Base-by-base conservation (phyloP, 2,329 filamentous ascomycete species). In the Didymella exigua region DNA sequence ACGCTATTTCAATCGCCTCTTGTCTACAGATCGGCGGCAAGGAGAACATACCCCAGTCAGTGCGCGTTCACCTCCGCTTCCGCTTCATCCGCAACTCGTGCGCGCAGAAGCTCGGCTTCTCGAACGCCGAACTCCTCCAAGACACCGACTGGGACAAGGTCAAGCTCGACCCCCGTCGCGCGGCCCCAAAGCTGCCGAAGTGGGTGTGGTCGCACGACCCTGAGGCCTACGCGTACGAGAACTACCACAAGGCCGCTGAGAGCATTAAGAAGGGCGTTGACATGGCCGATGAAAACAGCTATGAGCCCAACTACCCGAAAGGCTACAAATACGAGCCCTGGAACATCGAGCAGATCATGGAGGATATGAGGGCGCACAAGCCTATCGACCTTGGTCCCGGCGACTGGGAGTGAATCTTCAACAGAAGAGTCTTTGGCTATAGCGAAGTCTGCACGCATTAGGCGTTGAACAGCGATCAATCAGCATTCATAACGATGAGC, bases 81-180 rank as follows among this genome's bases (percentile, higher is more conserved):
- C 75, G 76, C 26, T 82, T 79, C 68, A 75, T 77, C 55, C 77
- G 79, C 45, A 79, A 78, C 43, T 73, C 76, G 5, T 82, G 79
- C 68, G 77, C 78, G 2, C 80, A 81, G 52, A 80, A 81, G 52
- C 74, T 80, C 30, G 76, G 77, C 36, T 79, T 79, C 69, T 74
- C 75, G 58, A 79, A 81, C 63, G 69, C 78, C 23, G 77, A 79
- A 63, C 73, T 79, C 8, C 72, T 80, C 1, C 78, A 80, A 63
- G 75, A 78, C 51, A 80, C 78, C 10, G 76, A 81, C 61, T 80
- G 78, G 78, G 72, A 76, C 52, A 79, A 79, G 56, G 77, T 80
- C 53, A 76, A 78, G 63, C 66, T 78, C 2, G 75, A 79, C 57
- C 77, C 77, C 0, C 72, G 76, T 33, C 69, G 74, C 7, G 77